phyloP scores from a whole-genome alignment of 331 rosid genomes.

The Acacia concinna region DNA sequence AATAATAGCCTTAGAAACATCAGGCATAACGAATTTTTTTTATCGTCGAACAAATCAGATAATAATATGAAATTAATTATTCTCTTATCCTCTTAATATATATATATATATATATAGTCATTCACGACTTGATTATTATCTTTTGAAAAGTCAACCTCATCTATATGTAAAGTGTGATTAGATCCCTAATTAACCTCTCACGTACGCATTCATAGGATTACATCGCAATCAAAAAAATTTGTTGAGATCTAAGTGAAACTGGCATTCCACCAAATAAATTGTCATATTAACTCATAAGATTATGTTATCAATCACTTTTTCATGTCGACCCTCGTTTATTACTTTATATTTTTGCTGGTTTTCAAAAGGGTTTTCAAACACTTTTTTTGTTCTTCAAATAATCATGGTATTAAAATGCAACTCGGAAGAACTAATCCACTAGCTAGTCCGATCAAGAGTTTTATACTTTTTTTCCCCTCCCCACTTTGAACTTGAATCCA shows the following conservation, averaged over 20 bases:
- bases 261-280: not conserved
- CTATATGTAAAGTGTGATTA: not conserved
- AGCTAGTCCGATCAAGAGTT: too few species aligned
- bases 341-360: not conserved
- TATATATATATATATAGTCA: too few species aligned
- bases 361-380: not conserved
- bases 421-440: fast-evolving
- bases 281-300: not conserved
- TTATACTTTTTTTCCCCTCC: too few species aligned
- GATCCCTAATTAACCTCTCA: not conserved
- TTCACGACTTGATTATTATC: not conserved
- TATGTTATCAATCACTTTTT: not conserved
- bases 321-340: not conserved
- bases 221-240: not conserved
- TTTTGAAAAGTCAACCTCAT: not conserved
- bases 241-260: not conserved
- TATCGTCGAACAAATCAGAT: not conserved
- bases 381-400: too few species aligned
- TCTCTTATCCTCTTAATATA: not conserved
- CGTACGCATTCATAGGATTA: not conserved
- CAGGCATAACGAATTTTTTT: too few species aligned
- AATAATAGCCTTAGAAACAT: not conserved
- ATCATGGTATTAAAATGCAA: too few species aligned
- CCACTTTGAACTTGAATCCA: too few species aligned
- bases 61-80: not conserved